Conservation (phyloP, 2,329 filamentous ascomycete genomes). For the Colletotrichum lupini region DNA sequence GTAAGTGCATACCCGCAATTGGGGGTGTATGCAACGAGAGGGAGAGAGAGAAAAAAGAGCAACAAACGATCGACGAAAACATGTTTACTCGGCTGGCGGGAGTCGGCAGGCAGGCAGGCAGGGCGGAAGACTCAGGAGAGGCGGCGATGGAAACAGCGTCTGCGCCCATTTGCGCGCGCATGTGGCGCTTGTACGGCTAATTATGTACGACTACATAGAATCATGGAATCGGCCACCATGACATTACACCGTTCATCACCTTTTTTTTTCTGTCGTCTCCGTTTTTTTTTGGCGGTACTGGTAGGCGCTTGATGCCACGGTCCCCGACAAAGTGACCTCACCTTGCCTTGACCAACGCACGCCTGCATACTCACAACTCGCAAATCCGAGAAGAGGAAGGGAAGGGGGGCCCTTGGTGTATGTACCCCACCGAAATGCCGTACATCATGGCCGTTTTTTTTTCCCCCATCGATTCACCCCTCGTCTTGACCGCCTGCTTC, state of each 20-base stretch:
- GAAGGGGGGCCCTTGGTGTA: too few relatives aligned
- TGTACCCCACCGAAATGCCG: too few relatives aligned
- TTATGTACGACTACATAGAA: slow-evolving; percentile 36
- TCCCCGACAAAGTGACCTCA: not conserved
- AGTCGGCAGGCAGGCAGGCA: slow-evolving; percentile 15
- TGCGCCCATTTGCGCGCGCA: slow-evolving; percentile 9
- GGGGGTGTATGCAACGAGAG: slow-evolving; percentile 5
- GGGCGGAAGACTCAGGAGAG: not conserved
- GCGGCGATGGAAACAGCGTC: slow-evolving; percentile 24
- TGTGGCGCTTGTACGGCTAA: slow-evolving; percentile 33
- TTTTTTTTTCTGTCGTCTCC: not conserved
- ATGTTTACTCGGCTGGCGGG: slow-evolving; percentile 33
- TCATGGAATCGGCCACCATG: slow-evolving; percentile 33
- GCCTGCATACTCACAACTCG: not conserved
- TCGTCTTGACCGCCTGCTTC: too few relatives aligned
- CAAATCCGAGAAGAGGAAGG: too few relatives aligned
- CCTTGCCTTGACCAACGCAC: not conserved
- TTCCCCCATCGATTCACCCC: too few relatives aligned
- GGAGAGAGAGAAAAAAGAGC: slow-evolving; percentile 7
- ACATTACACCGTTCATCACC: slow-evolving; percentile 12
- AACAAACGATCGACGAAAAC: slow-evolving; percentile 21
- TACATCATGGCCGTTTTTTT: not conserved
- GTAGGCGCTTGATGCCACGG: not conserved
- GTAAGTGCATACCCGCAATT: slow-evolving; percentile 39
- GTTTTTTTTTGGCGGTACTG: not conserved